Evolutionary conservation across 345 rosid genomes (phyloP), one percentile per base, ranked within the genome.

Genomic region (Citrus unshiu): DNA sequence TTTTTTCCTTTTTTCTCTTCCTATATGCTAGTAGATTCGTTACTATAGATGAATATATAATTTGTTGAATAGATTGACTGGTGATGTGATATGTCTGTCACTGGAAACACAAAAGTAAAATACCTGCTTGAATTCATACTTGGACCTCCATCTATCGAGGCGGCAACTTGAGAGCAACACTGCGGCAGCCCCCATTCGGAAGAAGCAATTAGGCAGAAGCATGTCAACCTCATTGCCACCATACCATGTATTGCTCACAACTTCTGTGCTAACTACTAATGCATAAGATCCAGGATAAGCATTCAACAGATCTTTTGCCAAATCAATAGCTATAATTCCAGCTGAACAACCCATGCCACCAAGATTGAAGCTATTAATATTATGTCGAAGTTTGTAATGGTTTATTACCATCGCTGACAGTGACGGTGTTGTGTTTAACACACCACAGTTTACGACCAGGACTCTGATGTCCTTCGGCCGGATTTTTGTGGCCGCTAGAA

Each of bases 281-380:
- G 94, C 98, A 13, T 90, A 89, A 7, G 84, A 79, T 12, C 88
- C 86, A 24, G 88, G 94, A 78, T 88, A 80, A 9, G 87, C 91
- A 29, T 77, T 81, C 77, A 92, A 43, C 18, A 91, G 85, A 78
- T 91, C 91, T 82, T 79, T 88, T 2, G 91, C 94, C 43, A 91
- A 79, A 79, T 88, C 94, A 78, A 92, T 78, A 5, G 94, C 94
- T 73, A 90, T 85, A 79, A 90, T 82, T n/a, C 96, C 96, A 0
- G 94, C 94, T 16, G 93, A 80, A 49, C 98, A 92, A 0, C 97
- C 93, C 98, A 90, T 93, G 18, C 95, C 98, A 37, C 93, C 95
- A 21, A 93, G 89, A 74, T 92, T 92, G 86, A 85, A 92, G 89
- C 90, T 92, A 60, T 84, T 86, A 62, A 92, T 86, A 73, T 89